Base-by-base conservation (phyloP, 371 early-diverging fungal genomes). In the Syncephalastrum monosporum region DNA sequence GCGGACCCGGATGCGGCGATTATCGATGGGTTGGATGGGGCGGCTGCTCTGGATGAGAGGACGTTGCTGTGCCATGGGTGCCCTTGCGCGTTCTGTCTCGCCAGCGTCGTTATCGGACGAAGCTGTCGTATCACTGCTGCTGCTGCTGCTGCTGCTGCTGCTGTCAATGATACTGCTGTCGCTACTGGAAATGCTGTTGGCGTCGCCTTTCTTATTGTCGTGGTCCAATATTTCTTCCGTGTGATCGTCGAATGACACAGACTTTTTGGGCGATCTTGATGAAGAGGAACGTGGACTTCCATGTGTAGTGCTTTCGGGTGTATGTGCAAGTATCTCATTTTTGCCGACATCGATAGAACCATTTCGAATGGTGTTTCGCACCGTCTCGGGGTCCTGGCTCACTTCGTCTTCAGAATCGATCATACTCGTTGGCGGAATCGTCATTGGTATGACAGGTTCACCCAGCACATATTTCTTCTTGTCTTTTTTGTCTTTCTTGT, bases 1-100 rank as follows among this genome's bases (percentile, higher is more conserved):
- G 24, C 71, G 71, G 17, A 88, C 82, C 47, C 75, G 72, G 45
- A 88, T 79, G 8, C 85, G 77, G 54, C 83, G 82, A 12, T 67
- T 71, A 53, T 68, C 64, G 24, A 75, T 60, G 44, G 69, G 57
- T 53, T 77, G 72, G 42, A 75, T 77, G 5, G 77, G 74, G 19
- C 77, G 67, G 47, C 72, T 67, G 42, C 47, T 33, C 0, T 33
- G 6, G 38, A 33, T 33, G 10, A 33, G 10, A 19, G 47, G 33
- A 16, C 25, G 48, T 29, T 33, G 49, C 21, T 43, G 54, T 24
- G 42, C 29, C 21, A 48, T 12, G 38, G 23, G 8, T 16, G 27
- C n/a, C 7, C 38, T n/a, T 46, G 16, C 8, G 13, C 7, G 6
- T 59, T 54, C 10, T 52, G 56, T 16, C 8, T 33, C 38, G 38